Evolutionary conservation across 2,329 filamentous ascomycete species (phyloP), one percentile per base, ranked within the genome.

Genomic region (Emydomyces testavorans): DNA sequence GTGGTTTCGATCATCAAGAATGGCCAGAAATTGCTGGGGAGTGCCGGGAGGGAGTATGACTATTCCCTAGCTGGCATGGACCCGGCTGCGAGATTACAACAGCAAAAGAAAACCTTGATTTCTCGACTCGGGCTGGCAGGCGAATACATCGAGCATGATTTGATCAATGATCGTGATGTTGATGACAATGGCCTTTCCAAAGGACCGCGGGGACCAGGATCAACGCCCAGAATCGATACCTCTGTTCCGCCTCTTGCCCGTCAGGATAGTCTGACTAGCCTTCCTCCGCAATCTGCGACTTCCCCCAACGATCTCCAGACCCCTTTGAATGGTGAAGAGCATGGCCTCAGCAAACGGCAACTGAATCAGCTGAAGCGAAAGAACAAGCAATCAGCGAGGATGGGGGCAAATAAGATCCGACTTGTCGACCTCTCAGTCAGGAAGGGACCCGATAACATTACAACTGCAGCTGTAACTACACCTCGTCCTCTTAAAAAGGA

Each of bases 321-420:
- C 31, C 62, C 66, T 43, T 65, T 71, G 11, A 71, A 72, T 42
- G 64, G 72, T 2, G 84, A 86, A 53, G 84, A 87, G 58, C 67
- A 76, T 3, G 80, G 80, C 2, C 73, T 98, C 44, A 96, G 92
- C 69, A 90, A 92, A 52, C 80, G 92, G 35, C 92, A 98, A 60
- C 77, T 95, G 16, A 98, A 98, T 60, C 86, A 92, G 45, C 70
- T 98, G 7, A 96, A 96, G 66, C 79, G 92, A 36, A 95, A 96
- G 63, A 80, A 88, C 36, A 98, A 96, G 67, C 80, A 83, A 57
- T 86, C 93, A 57, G 82, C 88, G 2, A 87, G 92, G 64, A 83
- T 87, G 59, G 86, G 90, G 45, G 86, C 89, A 49, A 90, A 84
- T 55, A 96, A 95, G 63, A 82, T 86, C 46, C 82, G 85, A 0